Percentiles rank a stretch among this genome's conserved stretches.
Conservation (phyloP, 306 rosid species). For the Chamaecrista fasciculata region DNA sequence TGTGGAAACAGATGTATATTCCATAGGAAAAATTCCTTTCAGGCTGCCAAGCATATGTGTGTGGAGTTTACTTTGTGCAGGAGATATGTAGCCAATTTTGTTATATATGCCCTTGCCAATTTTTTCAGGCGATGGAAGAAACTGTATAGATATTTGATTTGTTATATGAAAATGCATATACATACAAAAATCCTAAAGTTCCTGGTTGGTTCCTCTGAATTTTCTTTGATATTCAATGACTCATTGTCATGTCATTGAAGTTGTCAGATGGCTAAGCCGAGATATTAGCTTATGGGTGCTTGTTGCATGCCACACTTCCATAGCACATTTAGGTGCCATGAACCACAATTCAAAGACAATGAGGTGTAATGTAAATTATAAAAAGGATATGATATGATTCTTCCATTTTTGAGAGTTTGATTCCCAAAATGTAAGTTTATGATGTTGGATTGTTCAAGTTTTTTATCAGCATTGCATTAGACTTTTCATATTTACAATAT, state of each 20-base stretch:
- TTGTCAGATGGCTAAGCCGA: background rate
- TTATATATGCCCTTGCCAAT: constrained; percentile 37
- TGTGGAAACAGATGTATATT: constrained; percentile 3
- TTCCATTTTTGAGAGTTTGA: too few species aligned
- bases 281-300: background rate
- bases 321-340: too few species aligned
- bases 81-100: constrained; percentile 31
- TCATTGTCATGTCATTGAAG: background rate
- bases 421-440: too few species aligned
- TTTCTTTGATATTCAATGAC: background rate
- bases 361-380: background rate
- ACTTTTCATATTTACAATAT: too few species aligned
- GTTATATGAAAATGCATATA: background rate
- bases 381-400: too few species aligned
- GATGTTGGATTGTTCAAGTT: too few species aligned
- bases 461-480: too few species aligned
- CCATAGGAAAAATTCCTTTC: constrained; percentile 11
- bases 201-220: background rate
- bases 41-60: constrained; percentile 17
- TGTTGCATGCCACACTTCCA: background rate
- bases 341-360: background rate
- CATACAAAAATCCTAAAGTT: background rate
- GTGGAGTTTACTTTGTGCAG: constrained; percentile 13
- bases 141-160: constrained; percentile 20
- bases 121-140: constrained; percentile 31